Conservation (phyloP, 2,329 filamentous ascomycete species). For the Myriangium duriaei region DNA sequence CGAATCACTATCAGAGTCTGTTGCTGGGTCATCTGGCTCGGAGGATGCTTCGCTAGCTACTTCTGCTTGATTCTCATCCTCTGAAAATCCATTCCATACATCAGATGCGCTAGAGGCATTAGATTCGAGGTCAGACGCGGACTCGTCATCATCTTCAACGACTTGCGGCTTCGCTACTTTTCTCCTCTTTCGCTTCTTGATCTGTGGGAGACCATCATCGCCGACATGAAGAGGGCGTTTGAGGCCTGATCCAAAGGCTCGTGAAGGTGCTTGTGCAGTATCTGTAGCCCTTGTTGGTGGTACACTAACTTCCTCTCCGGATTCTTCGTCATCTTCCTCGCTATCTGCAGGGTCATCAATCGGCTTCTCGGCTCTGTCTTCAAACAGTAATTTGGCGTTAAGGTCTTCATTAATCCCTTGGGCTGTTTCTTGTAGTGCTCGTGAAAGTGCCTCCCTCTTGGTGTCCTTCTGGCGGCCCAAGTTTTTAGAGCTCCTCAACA, state of each 20-base stretch:
- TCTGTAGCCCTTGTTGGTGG: conserved; percentile 1
- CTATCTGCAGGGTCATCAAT: conserved; percentile 14
- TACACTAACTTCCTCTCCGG: conserved; percentile 8
- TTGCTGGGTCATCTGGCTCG: conserved; percentile 12
- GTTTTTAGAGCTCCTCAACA: conserved; percentile 65
- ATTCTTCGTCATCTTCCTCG: conserved; percentile 11
- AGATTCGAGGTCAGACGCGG: conserved; percentile 10
- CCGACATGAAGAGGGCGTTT: conserved; percentile 77
- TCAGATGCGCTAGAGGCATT: conserved; percentile 13
- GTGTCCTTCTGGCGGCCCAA: conserved; percentile 61
- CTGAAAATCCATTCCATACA: conserved; percentile 13
- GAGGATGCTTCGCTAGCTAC: conserved; percentile 2
- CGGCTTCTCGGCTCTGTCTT: conserved; percentile 20
- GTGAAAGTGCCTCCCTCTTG: conserved; percentile 54
- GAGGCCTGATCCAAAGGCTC: conserved; percentile 57
- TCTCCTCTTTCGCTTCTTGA: conserved; percentile 63
- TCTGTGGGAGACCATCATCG: conserved; percentile 64
- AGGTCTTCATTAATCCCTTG: conserved; percentile 48
- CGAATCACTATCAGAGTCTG: conserved; percentile 21
- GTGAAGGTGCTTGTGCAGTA: background rate
- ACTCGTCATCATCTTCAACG: conserved; percentile 17
- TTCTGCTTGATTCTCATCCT: conserved; percentile 11
- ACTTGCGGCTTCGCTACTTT: conserved; percentile 38
- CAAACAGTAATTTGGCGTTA: conserved; percentile 43
- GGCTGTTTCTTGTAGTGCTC: conserved; percentile 50